Percentiles rank a stretch among this genome's conserved stretches.
Evolutionary conservation across 2,329 filamentous ascomycete genomes (phyloP).

Genomic region (Penicillium sp.): DNA sequence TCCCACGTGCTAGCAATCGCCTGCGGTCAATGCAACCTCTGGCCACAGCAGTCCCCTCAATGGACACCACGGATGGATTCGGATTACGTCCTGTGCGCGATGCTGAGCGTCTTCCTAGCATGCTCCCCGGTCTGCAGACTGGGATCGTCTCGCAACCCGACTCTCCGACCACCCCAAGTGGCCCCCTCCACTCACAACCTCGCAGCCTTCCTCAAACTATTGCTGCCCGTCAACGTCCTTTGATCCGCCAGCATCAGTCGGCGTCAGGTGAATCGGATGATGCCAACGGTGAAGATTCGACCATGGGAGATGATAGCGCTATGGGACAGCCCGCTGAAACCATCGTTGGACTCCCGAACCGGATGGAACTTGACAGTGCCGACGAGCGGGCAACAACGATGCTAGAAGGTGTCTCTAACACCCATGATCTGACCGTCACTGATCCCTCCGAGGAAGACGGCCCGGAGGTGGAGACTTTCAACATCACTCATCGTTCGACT

Average conservation of each 20-base stretch:
- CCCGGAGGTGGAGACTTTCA: conserved; percentile 87
- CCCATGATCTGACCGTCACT: conserved; percentile 71
- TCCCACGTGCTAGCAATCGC: conserved; percentile 48
- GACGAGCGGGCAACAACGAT: conserved; percentile 73
- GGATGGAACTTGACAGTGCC: conserved; percentile 84
- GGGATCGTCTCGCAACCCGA: conserved; percentile 83
- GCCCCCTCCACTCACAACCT: conserved; percentile 59
- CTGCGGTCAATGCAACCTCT: conserved; percentile 64
- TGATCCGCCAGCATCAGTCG: conserved; percentile 85
- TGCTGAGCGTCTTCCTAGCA: conserved; percentile 77
- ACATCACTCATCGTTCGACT: conserved; percentile 81
- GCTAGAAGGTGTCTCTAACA: conserved; percentile 66
- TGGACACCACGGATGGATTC: conserved; percentile 70
- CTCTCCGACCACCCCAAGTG: conserved; percentile 81
- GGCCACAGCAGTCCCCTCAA: conserved; percentile 63
- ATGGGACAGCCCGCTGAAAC: conserved; percentile 58
- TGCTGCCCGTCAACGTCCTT: conserved; percentile 69
- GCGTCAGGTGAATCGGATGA: conserved; percentile 85
- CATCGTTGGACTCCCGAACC: conserved; percentile 73
- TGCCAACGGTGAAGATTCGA: conserved; percentile 76
- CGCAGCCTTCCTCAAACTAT: conserved; percentile 55
- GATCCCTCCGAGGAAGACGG: conserved; percentile 68
- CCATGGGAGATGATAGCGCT: conserved; percentile 64
- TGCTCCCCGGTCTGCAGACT: conserved; percentile 67
- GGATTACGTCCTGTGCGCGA: conserved; percentile 75